Base-by-base conservation (phyloP, 768 basidiomycete species). In the Suillus discolor region DNA sequence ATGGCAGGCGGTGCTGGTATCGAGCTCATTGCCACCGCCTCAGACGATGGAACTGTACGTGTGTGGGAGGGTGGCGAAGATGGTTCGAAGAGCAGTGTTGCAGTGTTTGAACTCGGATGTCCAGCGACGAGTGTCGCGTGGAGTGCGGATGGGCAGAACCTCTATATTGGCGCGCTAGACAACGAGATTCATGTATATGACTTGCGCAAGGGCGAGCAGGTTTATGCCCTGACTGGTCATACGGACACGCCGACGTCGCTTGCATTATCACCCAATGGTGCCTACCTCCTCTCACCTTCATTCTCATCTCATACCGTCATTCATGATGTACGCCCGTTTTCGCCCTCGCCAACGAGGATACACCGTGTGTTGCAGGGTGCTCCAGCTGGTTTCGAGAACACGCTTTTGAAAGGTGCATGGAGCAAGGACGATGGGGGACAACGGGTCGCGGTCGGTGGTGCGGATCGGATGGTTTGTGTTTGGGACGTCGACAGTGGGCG, bases 121-220 rank as follows among this genome's bases (percentile, higher is more conserved):
- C 96, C 97, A 0, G 92, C 95, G 38, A 99, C 97, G 16, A 84
- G 91, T 1, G 96, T 96, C 0, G 91, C 90, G 70, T 99, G 93
- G 96, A 91, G 92, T 75, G 88, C 87, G 23, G 97, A 99, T 73
- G 97, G 94, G 2, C 85, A 91, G 65, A 91, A 87, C 65, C 84
- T 97, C 41, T 99, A 94, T 69, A 86, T 94, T n/a, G 96, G 91
- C 6, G 95, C 93, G 16, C 77, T 99, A 71, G 97, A 99, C 78
- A 99, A 99, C 70, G 94, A 95, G 76, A 90, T 99, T 67, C 96
- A 98, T 75, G 89, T 95, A 20, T 96, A 92, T 75, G 97, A 99
- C 79, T 78, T 98, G 54, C 87, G 97, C 72, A 96, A 95, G 79
- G 81, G 87, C 66, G 87, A 90, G 66, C 84, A 94, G 71, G 86